Evolutionary conservation across 345 rosid genomes (phyloP).

Genomic region (Capsella bursapastoris): DNA sequence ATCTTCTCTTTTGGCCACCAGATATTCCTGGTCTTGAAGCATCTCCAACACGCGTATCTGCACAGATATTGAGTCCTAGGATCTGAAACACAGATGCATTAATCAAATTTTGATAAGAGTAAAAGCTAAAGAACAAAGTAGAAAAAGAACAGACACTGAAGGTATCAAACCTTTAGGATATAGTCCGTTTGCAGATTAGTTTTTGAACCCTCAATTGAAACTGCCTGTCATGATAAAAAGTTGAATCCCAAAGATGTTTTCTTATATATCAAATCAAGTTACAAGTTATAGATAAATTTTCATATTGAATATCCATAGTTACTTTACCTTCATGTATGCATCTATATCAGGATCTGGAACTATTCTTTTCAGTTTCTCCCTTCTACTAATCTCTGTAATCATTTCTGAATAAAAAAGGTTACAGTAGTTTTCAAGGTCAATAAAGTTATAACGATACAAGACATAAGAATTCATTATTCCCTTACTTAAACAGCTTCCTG

Average conservation of each 20-base stretch:
- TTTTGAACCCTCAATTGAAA: slow-evolving; percentile 41
- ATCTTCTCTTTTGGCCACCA: slow-evolving; percentile 55
- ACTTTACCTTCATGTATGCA: slow-evolving; percentile 42
- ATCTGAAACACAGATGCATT: slow-evolving; percentile 39
- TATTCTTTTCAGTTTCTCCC: slow-evolving; percentile 35
- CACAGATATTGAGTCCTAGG: slow-evolving; percentile 53
- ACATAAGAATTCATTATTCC: background rate
- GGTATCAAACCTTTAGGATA: slow-evolving; percentile 44
- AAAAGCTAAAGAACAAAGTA: background rate
- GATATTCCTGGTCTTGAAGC: slow-evolving; percentile 53
- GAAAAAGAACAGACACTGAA: background rate
- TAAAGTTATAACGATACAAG: background rate
- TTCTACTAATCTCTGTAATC: slow-evolving; percentile 39
- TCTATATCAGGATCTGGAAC: slow-evolving; percentile 44
- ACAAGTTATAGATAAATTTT: background rate
- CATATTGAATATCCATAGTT: background rate
- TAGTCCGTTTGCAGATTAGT: slow-evolving; percentile 54
- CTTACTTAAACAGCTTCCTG: slow-evolving; percentile 46
- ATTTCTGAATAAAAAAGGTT: too few species aligned
- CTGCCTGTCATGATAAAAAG: slow-evolving; percentile 41
- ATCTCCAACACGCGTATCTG: slow-evolving; percentile 47
- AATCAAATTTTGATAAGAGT: background rate
- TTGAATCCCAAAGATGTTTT: background rate
- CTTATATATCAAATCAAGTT: background rate
- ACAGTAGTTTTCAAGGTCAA: background rate